These are phyloP conservation scores for Penicillium simplicissimum DNA, from an alignment of 495 filamentous ascomycete genomes.

Conservation along the genomic window DNA sequence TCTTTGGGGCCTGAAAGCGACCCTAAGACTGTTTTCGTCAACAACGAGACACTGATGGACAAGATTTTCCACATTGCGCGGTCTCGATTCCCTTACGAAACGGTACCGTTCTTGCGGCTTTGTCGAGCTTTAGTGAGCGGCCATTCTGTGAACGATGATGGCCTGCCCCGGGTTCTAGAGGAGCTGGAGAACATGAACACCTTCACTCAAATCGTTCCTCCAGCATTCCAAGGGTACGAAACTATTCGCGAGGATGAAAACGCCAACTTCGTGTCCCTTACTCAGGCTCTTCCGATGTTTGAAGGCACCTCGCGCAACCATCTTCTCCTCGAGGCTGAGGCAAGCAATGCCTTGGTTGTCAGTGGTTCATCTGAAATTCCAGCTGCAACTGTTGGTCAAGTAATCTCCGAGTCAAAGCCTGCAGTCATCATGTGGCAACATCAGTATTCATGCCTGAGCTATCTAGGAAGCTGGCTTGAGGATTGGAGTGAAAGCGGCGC, in stretches of 20 bases:
- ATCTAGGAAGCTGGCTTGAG: constrained; percentile 75
- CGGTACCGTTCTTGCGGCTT: constrained; percentile 72
- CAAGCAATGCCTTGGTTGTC: constrained; percentile 40
- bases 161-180: constrained; percentile 49
- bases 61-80: constrained; percentile 61
- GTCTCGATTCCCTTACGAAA: constrained; percentile 83
- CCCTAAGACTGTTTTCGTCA: constrained; percentile 53
- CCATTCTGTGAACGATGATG: constrained; percentile 47
- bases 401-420: constrained; percentile 66
- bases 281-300: constrained; percentile 45
- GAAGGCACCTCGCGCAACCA: constrained; percentile 25
- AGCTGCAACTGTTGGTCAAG: constrained; percentile 65
- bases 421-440: constrained; percentile 68
- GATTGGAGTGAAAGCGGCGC: constrained; percentile 46
- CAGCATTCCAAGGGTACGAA: constrained; percentile 66
- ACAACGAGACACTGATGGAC: constrained; percentile 55
- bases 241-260: constrained; percentile 83
- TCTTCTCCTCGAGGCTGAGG: constrained; percentile 15
- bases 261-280: constrained; percentile 57
- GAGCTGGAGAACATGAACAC: constrained; percentile 64
- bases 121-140: constrained; percentile 53
- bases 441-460: constrained; percentile 72
- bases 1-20: constrained; percentile 42
- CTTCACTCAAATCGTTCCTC: constrained; percentile 71
- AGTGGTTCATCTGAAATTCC: constrained; percentile 50